Evolutionary conservation across 2,329 filamentous ascomycete genomes (phyloP).

Genomic region (Xylaria sp.): DNA sequence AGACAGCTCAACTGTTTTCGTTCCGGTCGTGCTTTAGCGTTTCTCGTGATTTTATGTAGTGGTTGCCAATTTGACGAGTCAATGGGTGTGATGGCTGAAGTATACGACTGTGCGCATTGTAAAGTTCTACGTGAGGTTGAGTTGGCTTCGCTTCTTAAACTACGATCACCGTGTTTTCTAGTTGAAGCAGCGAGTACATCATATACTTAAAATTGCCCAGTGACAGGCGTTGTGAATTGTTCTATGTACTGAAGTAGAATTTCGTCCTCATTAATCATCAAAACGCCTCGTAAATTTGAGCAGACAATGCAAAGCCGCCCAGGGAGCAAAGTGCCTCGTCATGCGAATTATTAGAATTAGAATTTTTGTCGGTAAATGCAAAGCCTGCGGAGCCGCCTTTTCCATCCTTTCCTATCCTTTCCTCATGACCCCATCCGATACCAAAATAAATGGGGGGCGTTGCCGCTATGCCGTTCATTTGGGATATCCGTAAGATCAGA

Average conservation of each 20-base stretch:
- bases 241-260: conserved; percentile 21
- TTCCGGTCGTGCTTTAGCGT: neutral
- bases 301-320: neutral
- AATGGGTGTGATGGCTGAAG: neutral
- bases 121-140: neutral
- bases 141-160: too few relatives aligned
- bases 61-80: neutral
- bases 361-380: neutral
- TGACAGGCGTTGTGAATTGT: conserved; percentile 6
- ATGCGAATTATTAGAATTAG: conserved; percentile 26
- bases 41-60: neutral
- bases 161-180: neutral
- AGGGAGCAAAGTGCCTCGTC: neutral
- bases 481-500: neutral
- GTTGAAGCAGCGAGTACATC: neutral
- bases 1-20: neutral
- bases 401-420: neutral
- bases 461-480: neutral
- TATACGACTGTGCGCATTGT: neutral
- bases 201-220: neutral
- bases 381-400: neutral
- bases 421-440: neutral
- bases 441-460: neutral
- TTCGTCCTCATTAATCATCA: neutral
- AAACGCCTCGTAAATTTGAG: neutral